Evolutionary conservation across 176 grass and related monocot species (phyloP).

Genomic region (Cenchrus fungigraminus): DNA sequence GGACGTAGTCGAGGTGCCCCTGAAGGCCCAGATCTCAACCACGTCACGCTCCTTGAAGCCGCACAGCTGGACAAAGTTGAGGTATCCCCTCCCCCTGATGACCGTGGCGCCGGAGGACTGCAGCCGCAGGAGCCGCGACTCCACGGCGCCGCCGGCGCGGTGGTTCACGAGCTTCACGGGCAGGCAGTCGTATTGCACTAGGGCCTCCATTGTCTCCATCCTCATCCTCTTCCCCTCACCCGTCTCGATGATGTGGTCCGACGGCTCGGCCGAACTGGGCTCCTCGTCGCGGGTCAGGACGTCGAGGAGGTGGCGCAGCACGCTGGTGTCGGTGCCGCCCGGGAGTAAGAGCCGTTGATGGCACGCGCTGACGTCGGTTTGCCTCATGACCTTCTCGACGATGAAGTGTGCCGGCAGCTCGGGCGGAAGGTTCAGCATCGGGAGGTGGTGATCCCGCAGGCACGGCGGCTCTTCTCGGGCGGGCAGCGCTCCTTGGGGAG

Average conservation of each 20-base stretch:
- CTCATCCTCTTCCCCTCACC: background rate
- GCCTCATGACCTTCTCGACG: background rate
- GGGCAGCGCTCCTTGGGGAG: background rate
- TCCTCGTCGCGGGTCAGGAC: background rate
- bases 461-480: background rate
- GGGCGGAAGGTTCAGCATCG: background rate
- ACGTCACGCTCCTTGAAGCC: background rate
- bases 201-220: background rate
- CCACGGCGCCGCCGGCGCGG: too few relatives aligned
- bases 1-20: too few relatives aligned
- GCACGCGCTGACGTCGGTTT: background rate
- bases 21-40: slow-evolving; percentile 20
- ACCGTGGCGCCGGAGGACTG: too few relatives aligned
- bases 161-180: background rate
- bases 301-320: background rate
- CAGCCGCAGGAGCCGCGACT: background rate
- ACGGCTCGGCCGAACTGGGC: too few relatives aligned
- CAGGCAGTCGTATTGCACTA: background rate
- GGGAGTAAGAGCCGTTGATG: background rate
- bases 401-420: background rate
- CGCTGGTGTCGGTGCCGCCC: too few relatives aligned
- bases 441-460: background rate
- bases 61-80: background rate
- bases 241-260: background rate
- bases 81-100: background rate